Conservation (phyloP, 352 stramenopile genomes). For the Pythium aphanidermatum region DNA sequence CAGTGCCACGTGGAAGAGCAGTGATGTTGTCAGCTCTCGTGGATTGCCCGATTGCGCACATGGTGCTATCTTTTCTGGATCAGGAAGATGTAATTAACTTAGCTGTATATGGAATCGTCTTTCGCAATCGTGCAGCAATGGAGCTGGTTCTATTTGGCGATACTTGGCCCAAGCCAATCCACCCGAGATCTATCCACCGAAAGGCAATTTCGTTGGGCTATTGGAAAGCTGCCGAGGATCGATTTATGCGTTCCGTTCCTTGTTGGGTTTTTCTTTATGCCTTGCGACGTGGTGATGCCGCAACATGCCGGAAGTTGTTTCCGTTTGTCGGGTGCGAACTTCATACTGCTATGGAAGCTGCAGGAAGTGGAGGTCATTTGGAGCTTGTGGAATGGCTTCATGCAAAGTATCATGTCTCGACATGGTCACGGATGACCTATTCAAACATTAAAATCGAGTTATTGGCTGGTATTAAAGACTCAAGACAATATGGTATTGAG, state of each 20-base stretch:
- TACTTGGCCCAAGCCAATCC: too few relatives aligned
- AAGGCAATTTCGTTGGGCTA: too few relatives aligned
- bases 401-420: not conserved
- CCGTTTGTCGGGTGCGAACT: not conserved
- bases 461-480: not conserved
- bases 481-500: not conserved
- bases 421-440: not conserved
- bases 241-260: constrained; percentile 1
- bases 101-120: too few relatives aligned
- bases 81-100: too few relatives aligned
- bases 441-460: not conserved
- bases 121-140: too few relatives aligned
- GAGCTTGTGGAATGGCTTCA: constrained; percentile 1
- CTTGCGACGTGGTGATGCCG: not conserved
- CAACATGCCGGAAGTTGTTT: not conserved
- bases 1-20: too few relatives aligned
- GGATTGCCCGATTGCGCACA: not conserved
- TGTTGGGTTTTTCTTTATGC: not conserved
- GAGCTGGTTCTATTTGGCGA: not conserved
- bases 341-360: not conserved
- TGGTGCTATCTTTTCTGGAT: too few relatives aligned
- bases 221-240: not conserved
- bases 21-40: not conserved
- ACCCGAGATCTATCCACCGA: too few relatives aligned
- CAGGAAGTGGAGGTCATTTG: not conserved